These are phyloP conservation scores for Desmodesmus armatus DNA, from an alignment of 139 green algal species.

Conservation along the genomic window DNA sequence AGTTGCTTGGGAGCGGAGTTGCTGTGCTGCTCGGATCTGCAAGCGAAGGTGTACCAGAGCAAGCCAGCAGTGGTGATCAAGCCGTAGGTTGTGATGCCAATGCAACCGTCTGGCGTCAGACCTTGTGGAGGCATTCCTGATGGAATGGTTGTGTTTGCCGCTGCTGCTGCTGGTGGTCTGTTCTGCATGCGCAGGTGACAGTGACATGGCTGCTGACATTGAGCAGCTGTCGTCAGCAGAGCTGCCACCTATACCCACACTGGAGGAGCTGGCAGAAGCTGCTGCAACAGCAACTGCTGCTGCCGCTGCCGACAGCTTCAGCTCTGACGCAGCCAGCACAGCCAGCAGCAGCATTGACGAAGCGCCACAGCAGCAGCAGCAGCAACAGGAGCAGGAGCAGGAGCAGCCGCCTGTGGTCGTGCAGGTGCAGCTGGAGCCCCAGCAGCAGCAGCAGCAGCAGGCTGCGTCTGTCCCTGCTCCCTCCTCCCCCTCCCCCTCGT, in stretches of 20 bases:
- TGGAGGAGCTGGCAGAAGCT: constrained; percentile 11
- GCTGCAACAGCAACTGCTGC: constrained; percentile 8
- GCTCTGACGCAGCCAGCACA: too few species aligned
- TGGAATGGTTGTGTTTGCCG: too few species aligned
- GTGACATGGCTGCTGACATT: not conserved
- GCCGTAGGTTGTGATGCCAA: too few species aligned
- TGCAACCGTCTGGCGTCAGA: too few species aligned
- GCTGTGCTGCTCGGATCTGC: too few species aligned
- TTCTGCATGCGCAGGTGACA: too few species aligned
- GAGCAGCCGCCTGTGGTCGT: not conserved
- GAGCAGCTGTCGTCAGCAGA: not conserved
- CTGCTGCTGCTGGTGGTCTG: too few species aligned
- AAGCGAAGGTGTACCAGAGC: too few species aligned
- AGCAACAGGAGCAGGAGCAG: not conserved
- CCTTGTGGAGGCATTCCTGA: too few species aligned
- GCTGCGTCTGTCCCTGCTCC: too few species aligned
- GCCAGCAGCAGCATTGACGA: not conserved
- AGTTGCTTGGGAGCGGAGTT: too few species aligned
- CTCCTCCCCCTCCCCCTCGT: not conserved
- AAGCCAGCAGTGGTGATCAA: too few species aligned
- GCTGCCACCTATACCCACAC: not conserved
- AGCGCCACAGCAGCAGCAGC: not conserved
- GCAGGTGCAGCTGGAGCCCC: not conserved
- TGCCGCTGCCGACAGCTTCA: not conserved
- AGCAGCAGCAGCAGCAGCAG: constrained; percentile 6